Evolutionary conservation across 2,329 filamentous ascomycete genomes (phyloP).

Genomic region (Rasamsonia emersonii): DNA sequence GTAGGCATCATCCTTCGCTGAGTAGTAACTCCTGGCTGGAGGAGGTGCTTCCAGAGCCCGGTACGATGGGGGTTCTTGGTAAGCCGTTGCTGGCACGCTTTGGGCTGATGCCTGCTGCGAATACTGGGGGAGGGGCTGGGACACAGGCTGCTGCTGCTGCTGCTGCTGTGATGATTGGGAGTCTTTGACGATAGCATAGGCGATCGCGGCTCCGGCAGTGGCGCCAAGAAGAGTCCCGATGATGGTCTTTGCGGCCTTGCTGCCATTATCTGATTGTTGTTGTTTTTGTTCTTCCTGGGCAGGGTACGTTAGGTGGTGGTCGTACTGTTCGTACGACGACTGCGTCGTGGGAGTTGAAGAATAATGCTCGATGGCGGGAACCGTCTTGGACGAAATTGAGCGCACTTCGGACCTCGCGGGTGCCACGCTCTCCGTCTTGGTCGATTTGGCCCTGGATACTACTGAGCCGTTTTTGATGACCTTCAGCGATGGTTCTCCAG

Average conservation of each 20-base stretch:
- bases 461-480: slow-evolving; percentile 30
- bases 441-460: slow-evolving; percentile 24
- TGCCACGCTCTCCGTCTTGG: slow-evolving; percentile 23
- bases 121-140: slow-evolving; percentile 16
- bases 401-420: slow-evolving; percentile 20
- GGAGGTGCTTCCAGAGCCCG: slow-evolving; percentile 26
- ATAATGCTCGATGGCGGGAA: slow-evolving; percentile 15
- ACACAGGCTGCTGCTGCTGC: slow-evolving; percentile 6
- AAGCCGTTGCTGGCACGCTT: slow-evolving; percentile 7
- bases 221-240: slow-evolving; percentile 71
- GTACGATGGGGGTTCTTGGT: slow-evolving; percentile 16
- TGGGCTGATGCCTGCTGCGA: slow-evolving; percentile 2
- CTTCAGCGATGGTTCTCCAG: slow-evolving; percentile 24
- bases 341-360: slow-evolving; percentile 12
- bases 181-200: slow-evolving; percentile 65
- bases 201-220: slow-evolving; percentile 66
- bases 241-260: slow-evolving; percentile 50
- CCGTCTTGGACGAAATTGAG: slow-evolving; percentile 18
- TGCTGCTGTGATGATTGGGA: slow-evolving; percentile 11
- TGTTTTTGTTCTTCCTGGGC: too few species aligned
- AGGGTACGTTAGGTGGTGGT: too few species aligned
- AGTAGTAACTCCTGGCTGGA: slow-evolving; percentile 18
- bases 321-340: slow-evolving; percentile 13
- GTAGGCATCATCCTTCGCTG: slow-evolving; percentile 17
- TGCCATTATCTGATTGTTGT: slow-evolving; percentile 32